These are phyloP conservation scores for Verbascum thapsus DNA, from an alignment of 257 asterid species.

Conservation along the genomic window DNA sequence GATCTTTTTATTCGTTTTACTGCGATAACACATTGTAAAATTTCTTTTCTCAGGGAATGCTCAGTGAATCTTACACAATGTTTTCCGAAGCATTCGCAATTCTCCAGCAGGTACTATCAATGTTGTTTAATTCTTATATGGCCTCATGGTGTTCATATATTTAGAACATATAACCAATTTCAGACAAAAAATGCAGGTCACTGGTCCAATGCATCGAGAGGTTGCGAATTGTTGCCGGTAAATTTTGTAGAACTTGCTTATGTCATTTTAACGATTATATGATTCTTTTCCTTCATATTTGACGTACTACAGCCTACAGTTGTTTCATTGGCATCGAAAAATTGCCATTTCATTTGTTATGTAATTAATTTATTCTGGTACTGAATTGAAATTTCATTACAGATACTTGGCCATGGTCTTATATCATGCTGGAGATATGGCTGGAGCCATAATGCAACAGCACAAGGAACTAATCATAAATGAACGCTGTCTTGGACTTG, in stretches of 20 bases:
- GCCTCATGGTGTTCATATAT: constrained; percentile 12
- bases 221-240: constrained; percentile 99
- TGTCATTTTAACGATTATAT: constrained; percentile 3
- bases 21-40: neutral
- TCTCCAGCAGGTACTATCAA: constrained; percentile 77
- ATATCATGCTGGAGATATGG: constrained; percentile 99
- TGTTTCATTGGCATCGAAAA: too few relatives aligned
- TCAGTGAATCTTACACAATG: constrained; percentile 75
- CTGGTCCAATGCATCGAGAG: constrained; percentile 99
- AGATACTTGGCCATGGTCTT: constrained; percentile 98
- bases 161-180: constrained; percentile 5
- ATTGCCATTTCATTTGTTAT: too few relatives aligned
- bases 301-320: too few relatives aligned
- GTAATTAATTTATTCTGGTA: constrained; percentile 11
- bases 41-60: constrained; percentile 67
- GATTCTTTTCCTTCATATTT: neutral
- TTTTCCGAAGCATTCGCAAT: constrained; percentile 93
- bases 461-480: constrained; percentile 97
- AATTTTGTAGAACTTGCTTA: constrained; percentile 14
- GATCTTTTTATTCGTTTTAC: neutral
- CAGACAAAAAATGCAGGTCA: constrained; percentile 60
- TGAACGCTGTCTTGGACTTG: constrained; percentile 96
- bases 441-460: constrained; percentile 94
- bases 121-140: constrained; percentile 10
- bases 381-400: constrained; percentile 21